Base-by-base conservation (phyloP, 2,329 filamentous ascomycete genomes). In the Fusarium protoensiforme region DNA sequence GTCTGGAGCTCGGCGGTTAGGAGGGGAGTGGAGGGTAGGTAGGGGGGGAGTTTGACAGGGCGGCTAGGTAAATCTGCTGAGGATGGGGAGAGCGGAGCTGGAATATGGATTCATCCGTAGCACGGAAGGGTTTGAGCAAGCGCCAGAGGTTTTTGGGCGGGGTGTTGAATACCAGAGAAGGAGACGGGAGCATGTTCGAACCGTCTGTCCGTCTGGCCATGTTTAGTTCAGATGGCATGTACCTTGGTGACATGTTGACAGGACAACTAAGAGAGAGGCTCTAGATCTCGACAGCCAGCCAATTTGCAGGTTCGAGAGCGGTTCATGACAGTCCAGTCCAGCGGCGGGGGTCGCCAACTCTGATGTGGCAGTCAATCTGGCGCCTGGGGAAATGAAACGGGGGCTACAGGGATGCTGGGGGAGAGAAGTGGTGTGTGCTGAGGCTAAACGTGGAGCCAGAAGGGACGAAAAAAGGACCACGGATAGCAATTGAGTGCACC, bases 1-100 rank as follows among this genome's bases (percentile, higher is more conserved):
- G 84, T 87, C 81, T 86, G 82, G 80, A 61, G 39, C 20, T 66
- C 75, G 77, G 77, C 77, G 77, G 77, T 75, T 77, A 78, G 70
- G 58, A 51, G 41, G 41, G 14, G 41, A 11, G 22, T 22, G 20
- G 13, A 24, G 43, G 43, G 43, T 29, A 24, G 43, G 43, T 29
- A 24, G 31, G 16, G 22, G 35, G 14, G 24, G 43, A 54, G 62
- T 54, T 35, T 57, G 38, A 41, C 57, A 74, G 68, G 74, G 77
- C 77, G 77, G 73, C 69, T 77, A 78, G 61, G 46, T 48, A 20
- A 46, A 61, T 43, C 51, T 63, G 46, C 57, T 59, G 58, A 64
- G 43, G 18, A 59, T 66, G 57, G 61, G 61, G 58, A 64, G 71
- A 64, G 51, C 43, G 38, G 54, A 54, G 51, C 8, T 20, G 48